phyloP scores from a whole-genome alignment of 345 rosid genomes.

The Reutealis trisperma region DNA sequence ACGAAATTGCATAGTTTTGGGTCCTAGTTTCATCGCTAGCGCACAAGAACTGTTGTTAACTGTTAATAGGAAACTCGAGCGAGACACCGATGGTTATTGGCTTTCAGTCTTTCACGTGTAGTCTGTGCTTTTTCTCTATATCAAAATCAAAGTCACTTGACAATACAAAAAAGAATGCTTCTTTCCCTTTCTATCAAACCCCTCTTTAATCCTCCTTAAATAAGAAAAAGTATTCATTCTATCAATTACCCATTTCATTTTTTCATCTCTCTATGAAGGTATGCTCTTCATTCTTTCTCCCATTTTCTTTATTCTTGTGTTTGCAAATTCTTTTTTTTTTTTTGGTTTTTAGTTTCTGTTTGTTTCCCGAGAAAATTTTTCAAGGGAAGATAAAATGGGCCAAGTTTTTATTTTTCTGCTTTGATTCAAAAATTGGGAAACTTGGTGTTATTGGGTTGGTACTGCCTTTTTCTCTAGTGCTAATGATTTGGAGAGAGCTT shows the following conservation, averaged over 20 bases:
- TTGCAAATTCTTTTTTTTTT: too few relatives aligned
- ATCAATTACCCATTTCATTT: neutral
- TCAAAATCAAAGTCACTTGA: neutral
- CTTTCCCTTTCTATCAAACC: conserved; percentile 11
- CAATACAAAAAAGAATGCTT: neutral
- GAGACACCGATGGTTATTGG: conserved; percentile 1
- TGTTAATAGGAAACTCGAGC: conserved; percentile 19
- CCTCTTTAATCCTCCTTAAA: conserved; percentile 10
- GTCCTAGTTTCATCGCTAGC: neutral
- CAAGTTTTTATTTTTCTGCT: neutral
- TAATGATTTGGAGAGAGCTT: neutral
- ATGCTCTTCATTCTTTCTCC: neutral
- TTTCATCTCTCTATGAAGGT: conserved; percentile 19
- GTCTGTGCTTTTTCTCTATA: neutral
- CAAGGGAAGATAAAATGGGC: neutral
- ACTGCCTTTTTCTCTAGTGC: neutral
- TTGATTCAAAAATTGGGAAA: neutral
- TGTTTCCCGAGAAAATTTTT: conserved; percentile 5
- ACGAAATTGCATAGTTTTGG: neutral
- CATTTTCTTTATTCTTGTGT: conserved; percentile 5
- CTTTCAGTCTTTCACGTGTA: conserved; percentile 9
- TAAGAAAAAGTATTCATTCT: neutral
- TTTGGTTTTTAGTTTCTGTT: neutral
- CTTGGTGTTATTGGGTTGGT: neutral
- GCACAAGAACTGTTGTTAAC: neutral